phyloP scores from a whole-genome alignment of 352 stramenopile genomes.

The Pythium coloratum region DNA sequence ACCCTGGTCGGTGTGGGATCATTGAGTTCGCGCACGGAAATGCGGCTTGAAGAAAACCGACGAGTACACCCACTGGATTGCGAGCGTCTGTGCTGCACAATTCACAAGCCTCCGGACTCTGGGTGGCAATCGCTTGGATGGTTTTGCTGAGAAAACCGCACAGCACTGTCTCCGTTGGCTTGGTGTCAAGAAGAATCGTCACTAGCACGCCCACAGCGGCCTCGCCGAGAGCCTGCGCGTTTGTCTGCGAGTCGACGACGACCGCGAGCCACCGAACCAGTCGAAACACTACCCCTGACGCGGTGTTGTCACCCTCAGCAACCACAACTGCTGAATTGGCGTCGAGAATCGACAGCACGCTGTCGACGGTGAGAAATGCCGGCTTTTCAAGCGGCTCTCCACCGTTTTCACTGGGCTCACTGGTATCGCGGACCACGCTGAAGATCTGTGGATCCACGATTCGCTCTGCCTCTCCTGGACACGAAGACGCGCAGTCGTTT shows the following conservation, averaged over 20 bases:
- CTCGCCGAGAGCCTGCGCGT: constrained; percentile 46
- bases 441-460: constrained; percentile 31
- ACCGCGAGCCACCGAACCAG: constrained; percentile 52
- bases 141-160: constrained; percentile 50
- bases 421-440: neutral
- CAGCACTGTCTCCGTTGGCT: constrained; percentile 29
- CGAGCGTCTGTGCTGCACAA: constrained; percentile 31
- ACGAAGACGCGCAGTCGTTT: neutral
- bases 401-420: neutral
- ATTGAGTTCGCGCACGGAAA: constrained; percentile 5
- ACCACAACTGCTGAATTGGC: constrained; percentile 1
- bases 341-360: constrained; percentile 41
- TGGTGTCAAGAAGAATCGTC: constrained; percentile 37
- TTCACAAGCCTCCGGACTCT: constrained; percentile 44
- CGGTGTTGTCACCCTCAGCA: neutral
- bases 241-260: constrained; percentile 39
- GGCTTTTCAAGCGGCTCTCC: constrained; percentile 16
- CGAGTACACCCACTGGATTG: constrained; percentile 33
- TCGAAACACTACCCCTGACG: constrained; percentile 38
- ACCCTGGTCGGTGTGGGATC: neutral
- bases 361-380: constrained; percentile 37
- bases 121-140: constrained; percentile 35
- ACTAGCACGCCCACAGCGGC: constrained; percentile 30
- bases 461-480: neutral
- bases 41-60: constrained; percentile 36